phyloP scores from a whole-genome alignment of 1,284 basidiomycete genomes.

The Coniophora puteana region DNA sequence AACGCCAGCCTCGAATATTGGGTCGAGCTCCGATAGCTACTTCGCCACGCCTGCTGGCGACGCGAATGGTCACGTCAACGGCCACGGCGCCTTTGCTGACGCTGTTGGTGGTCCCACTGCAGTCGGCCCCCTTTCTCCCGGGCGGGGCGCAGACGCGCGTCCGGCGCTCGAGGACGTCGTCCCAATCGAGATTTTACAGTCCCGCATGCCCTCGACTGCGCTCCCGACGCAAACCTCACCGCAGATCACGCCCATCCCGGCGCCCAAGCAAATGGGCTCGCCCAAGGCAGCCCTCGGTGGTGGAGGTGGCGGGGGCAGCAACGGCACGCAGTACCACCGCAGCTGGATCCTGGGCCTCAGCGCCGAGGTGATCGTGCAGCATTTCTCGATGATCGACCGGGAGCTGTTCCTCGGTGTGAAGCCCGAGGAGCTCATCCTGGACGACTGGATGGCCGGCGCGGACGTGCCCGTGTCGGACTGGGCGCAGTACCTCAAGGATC shows the following conservation, averaged over 20 bases:
- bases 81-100: constrained; percentile 9
- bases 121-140: constrained; percentile 20
- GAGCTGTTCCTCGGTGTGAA: constrained; percentile 81
- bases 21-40: constrained; percentile 12
- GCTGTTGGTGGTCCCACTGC: constrained; percentile 4
- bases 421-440: constrained; percentile 78
- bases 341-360: constrained; percentile 65
- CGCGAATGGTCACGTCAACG: constrained; percentile 7
- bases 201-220: constrained; percentile 43
- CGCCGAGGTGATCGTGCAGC: constrained; percentile 66
- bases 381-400: constrained; percentile 85
- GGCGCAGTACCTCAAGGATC: constrained; percentile 76
- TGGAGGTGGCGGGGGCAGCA: too few relatives aligned
- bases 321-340: constrained; percentile 42
- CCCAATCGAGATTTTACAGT: constrained; percentile 62
- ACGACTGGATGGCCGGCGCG: constrained; percentile 60
- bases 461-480: constrained; percentile 79
- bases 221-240: constrained; percentile 31
- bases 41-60: constrained; percentile 13
- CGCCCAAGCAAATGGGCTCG: constrained; percentile 24
- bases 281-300: too few relatives aligned
- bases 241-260: constrained; percentile 24
- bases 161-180: constrained; percentile 57
- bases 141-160: constrained; percentile 40
- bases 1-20: constrained; percentile 17